Conservation (phyloP, 805 yeast genomes). For the Metschnikowia rubicola region DNA sequence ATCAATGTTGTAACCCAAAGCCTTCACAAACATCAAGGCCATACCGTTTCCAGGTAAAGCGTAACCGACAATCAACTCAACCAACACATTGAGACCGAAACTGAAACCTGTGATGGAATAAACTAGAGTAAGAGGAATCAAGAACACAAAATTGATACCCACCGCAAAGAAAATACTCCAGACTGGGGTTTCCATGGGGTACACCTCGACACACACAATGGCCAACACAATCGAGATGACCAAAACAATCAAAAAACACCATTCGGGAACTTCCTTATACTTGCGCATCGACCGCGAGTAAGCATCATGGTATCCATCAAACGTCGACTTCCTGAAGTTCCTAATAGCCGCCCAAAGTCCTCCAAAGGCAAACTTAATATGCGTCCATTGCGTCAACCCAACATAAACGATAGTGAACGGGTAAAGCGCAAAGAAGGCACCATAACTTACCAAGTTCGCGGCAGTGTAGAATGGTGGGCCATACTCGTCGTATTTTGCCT, state of each 20-base stretch:
- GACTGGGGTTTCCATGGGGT: constrained; percentile 27
- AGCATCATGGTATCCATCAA: constrained; percentile 32
- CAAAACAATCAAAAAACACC: constrained; percentile 25
- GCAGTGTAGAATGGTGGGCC: constrained; percentile 25
- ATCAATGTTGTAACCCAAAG: constrained; percentile 55
- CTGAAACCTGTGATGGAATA: constrained; percentile 28
- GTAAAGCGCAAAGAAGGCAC: constrained; percentile 24
- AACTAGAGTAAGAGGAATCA: constrained; percentile 19
- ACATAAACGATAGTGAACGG: constrained; percentile 26
- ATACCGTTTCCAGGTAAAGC: constrained; percentile 36
- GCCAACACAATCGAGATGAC: constrained; percentile 28
- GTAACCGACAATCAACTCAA: constrained; percentile 36
- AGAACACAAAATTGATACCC: constrained; percentile 21
- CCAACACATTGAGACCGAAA: constrained; percentile 35
- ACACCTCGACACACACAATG: constrained; percentile 26
- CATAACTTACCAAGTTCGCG: constrained; percentile 21
- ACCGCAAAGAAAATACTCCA: constrained; percentile 22
- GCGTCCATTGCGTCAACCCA: constrained; percentile 11
- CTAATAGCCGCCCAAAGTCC: constrained; percentile 15
- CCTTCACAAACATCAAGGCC: constrained; percentile 48
- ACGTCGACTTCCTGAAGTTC: constrained; percentile 23
- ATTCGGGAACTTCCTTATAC: constrained; percentile 35
- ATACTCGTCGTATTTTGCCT: constrained; percentile 16
- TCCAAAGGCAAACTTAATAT: constrained; percentile 13
- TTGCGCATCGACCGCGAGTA: constrained; percentile 30